phyloP scores from a whole-genome alignment of 2,329 filamentous ascomycete species.

The Ophiocordyceps polyrhachis-furcata region DNA sequence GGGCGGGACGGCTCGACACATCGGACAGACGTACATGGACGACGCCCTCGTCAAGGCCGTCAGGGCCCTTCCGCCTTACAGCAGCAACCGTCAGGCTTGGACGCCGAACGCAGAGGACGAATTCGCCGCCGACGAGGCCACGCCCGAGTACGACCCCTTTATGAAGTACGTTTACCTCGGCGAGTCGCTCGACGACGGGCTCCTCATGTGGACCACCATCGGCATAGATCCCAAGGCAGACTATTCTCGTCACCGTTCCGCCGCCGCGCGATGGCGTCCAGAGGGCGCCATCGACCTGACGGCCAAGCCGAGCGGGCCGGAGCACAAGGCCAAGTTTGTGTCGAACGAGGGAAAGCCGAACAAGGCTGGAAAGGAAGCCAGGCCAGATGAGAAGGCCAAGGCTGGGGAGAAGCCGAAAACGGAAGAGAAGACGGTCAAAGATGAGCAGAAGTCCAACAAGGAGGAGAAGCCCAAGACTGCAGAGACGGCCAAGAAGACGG shows the following conservation, averaged over 20 bases:
- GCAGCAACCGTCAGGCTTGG: slow-evolving; percentile 20
- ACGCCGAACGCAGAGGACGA: slow-evolving; percentile 31
- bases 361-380: not conserved
- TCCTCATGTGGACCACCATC: slow-evolving; percentile 34
- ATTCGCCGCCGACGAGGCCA: slow-evolving; percentile 22
- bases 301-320: not conserved
- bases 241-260: not conserved
- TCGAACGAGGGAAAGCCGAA: not conserved
- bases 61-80: slow-evolving; percentile 25
- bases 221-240: slow-evolving; percentile 20
- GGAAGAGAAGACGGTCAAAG: not conserved
- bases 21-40: slow-evolving; percentile 44
- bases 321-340: not conserved
- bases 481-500: not conserved
- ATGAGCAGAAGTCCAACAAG: not conserved
- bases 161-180: slow-evolving; percentile 38
- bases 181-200: slow-evolving; percentile 27
- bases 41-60: slow-evolving; percentile 30
- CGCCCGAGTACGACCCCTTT: slow-evolving; percentile 35
- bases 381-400: not conserved
- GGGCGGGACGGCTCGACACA: slow-evolving; percentile 31
- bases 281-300: slow-evolving; percentile 1
- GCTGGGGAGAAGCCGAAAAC: not conserved
- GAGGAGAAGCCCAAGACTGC: not conserved
- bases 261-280: slow-evolving; percentile 2